A percentile compares a stretch with the other conserved stretches of the same genome.
These are phyloP conservation scores for Pythium insidiosum DNA, from an alignment of 352 stramenopile species.

Conservation along the genomic window DNA sequence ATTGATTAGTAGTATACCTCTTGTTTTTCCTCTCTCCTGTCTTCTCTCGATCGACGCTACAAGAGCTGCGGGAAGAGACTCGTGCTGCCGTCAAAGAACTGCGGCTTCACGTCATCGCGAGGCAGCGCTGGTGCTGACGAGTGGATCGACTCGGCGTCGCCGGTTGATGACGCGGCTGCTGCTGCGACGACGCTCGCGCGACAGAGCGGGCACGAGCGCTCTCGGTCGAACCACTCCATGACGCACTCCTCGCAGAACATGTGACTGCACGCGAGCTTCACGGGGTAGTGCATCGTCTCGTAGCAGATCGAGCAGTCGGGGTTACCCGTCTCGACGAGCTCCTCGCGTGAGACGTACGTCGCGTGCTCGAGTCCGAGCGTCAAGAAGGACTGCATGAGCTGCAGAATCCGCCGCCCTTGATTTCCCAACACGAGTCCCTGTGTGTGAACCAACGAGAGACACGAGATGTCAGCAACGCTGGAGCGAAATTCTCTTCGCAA, in stretches of 20 bases:
- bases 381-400: constrained; percentile 44
- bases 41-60: constrained; percentile 13
- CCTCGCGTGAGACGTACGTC: constrained; percentile 49
- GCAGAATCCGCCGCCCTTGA: constrained; percentile 41
- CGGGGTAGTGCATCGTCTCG: constrained; percentile 55
- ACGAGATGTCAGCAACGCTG: background rate
- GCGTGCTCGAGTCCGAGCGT: constrained; percentile 61
- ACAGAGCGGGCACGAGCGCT: constrained; percentile 73
- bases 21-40: background rate
- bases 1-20: background rate
- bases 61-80: constrained; percentile 70
- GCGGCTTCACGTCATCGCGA: constrained; percentile 34
- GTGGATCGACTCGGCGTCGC: no score
- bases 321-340: constrained; percentile 45
- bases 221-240: constrained; percentile 77
- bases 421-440: constrained; percentile 49
- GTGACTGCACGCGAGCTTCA: constrained; percentile 70
- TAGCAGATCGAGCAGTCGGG: constrained; percentile 83
- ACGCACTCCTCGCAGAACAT: constrained; percentile 85
- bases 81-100: constrained; percentile 72
- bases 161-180: no score
- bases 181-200: constrained; percentile 36
- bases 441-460: background rate
- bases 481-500: background rate
- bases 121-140: no score